phyloP scores from a whole-genome alignment of 805 yeast genomes.

The Nakazawaea wickerhamii region DNA sequence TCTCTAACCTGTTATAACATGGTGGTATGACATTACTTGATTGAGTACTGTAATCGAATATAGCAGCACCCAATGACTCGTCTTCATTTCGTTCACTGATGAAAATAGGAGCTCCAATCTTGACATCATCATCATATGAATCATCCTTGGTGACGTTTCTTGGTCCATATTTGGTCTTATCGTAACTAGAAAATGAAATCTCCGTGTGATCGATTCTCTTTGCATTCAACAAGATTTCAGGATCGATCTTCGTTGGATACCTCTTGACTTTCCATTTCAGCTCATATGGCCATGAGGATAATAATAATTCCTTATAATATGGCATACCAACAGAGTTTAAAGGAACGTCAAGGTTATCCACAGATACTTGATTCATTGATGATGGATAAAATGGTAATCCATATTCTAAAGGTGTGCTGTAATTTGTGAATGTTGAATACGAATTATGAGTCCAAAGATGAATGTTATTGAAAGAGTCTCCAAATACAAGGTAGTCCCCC shows the following conservation, averaged over 20 bases:
- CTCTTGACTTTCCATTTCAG: conserved; percentile 55
- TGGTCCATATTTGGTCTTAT: conserved; percentile 49
- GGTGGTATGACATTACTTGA: conserved; percentile 51
- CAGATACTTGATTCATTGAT: conserved; percentile 20
- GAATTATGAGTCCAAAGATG: conserved; percentile 63
- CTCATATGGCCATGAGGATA: conserved; percentile 77
- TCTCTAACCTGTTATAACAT: conserved; percentile 68
- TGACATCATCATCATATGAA: conserved; percentile 32
- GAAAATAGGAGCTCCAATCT: conserved; percentile 42
- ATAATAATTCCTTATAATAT: conserved; percentile 65
- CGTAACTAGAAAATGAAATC: conserved; percentile 45
- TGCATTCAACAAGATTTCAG: conserved; percentile 36
- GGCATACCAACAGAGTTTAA: conserved; percentile 81
- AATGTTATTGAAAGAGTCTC: conserved; percentile 56
- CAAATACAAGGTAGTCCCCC: conserved; percentile 73
- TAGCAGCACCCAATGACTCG: conserved; percentile 12
- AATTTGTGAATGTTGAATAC: conserved; percentile 33
- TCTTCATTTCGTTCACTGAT: conserved; percentile 47
- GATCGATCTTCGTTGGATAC: conserved; percentile 49
- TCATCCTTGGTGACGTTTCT: conserved; percentile 36
- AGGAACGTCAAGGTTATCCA: conserved; percentile 48
- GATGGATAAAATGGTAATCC: conserved; percentile 39
- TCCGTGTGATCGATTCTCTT: conserved; percentile 28
- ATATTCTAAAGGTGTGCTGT: conserved; percentile 45
- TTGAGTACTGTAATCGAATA: conserved; percentile 27